These are phyloP conservation scores for Hypoxylon trugodes DNA, from an alignment of 495 filamentous ascomycete genomes.

Conservation along the genomic window DNA sequence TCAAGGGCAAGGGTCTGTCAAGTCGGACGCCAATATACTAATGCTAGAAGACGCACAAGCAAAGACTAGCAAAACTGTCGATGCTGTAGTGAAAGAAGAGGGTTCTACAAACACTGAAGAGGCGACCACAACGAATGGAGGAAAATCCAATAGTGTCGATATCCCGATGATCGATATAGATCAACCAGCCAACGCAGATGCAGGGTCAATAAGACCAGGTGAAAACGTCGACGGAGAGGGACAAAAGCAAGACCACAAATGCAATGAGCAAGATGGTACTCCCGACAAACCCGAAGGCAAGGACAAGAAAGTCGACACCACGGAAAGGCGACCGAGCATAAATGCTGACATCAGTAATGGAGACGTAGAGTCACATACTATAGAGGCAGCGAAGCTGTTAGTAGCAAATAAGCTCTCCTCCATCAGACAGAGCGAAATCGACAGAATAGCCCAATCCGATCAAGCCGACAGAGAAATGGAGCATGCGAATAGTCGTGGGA, in stretches of 20 bases:
- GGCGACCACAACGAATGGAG: constrained; percentile 11
- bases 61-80: constrained; percentile 18
- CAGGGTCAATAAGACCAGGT: constrained; percentile 1
- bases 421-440: constrained; percentile 68
- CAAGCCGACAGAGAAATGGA: constrained; percentile 16
- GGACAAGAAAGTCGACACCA: neutral
- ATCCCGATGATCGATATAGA: constrained; percentile 38
- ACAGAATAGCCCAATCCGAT: constrained; percentile 35
- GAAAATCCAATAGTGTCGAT: constrained; percentile 20
- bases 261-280: constrained; percentile 2
- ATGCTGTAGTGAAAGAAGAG: constrained; percentile 13
- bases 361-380: constrained; percentile 1
- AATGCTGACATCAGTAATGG: constrained; percentile 11
- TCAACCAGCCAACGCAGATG: constrained; percentile 1
- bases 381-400: constrained; percentile 5
- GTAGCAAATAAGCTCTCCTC: constrained; percentile 50
- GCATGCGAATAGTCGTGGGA: constrained; percentile 42
- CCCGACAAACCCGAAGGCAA: constrained; percentile 40
- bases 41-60: constrained; percentile 25
- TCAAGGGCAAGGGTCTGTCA: constrained; percentile 33
- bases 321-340: constrained; percentile 1
- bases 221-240: constrained; percentile 6
- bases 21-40: constrained; percentile 25
- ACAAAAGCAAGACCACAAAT: constrained; percentile 6
- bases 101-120: neutral